Evolutionary conservation across 352 stramenopile genomes (phyloP), one percentile per base, ranked within the genome.

Genomic region (Pythium aquatile): DNA sequence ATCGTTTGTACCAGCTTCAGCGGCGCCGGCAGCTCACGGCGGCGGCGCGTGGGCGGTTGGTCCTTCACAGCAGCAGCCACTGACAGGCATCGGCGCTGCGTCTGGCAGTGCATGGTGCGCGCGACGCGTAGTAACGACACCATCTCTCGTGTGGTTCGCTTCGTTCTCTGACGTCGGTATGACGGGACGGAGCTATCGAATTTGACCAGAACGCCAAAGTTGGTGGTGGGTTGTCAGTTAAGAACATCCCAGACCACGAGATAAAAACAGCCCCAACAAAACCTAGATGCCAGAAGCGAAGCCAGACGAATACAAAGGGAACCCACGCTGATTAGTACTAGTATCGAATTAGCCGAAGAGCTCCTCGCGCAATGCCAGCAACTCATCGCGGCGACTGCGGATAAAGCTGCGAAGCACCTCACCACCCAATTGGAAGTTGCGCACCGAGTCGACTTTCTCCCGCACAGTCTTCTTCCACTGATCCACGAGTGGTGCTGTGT

Each of bases 21-120:
- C 39, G 85, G 85, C 14, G 85, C 72, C 20, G 85, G 85, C 14
- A 94, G 74, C 58, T 94, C 85, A 30, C 85, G 79, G 59, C 78
- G 83, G 42, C 83, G 80, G 10, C 80, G 79, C 13, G 75, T 72
- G 13, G 79, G 65, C 32, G 68, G 63, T n/a, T 66, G 60, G 30
- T 70, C 61, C 44, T 82, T 69, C 2, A 49, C 68, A 28, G 74
- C 80, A 0, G 73, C 77, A 14, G 73, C 75, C 14, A 82, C 77
- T 16, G 80, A 82, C 30, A 87, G 49, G 11, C 51, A 66, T 20
- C 62, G 68, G 20, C 58, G 44, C 58, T 66, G 62, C 55, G 20
- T 13, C 47, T 55, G 54, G 35, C 30, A 47, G 30, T 46, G 44
- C 1, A 65, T 20, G 9, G 32, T 33, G 30, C 57, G 26, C 1